phyloP scores from a whole-genome alignment of 2,329 filamentous ascomycete genomes.

The Thermothelomyces thermophilus region DNA sequence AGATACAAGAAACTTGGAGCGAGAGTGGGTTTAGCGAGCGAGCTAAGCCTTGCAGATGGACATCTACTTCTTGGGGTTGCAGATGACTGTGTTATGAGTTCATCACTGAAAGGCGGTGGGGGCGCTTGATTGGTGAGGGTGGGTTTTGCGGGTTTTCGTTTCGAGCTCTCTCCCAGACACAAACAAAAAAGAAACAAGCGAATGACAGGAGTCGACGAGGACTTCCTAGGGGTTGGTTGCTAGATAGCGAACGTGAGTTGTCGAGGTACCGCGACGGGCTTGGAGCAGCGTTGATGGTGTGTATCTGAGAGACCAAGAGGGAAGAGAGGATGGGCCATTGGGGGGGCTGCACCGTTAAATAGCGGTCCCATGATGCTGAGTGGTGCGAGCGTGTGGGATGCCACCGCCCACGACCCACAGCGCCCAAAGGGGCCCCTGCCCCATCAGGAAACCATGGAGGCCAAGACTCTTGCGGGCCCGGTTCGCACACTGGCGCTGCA shows the following conservation, averaged over 20 bases:
- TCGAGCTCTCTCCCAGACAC: constrained; percentile 23
- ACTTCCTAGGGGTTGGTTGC: constrained; percentile 50
- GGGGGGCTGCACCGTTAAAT: constrained; percentile 31
- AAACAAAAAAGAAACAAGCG: constrained; percentile 54
- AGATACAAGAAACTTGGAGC: constrained; percentile 28
- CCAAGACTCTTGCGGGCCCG: constrained; percentile 9
- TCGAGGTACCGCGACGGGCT: constrained; percentile 34
- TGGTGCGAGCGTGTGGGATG: constrained; percentile 8
- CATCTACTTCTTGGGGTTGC: constrained; percentile 12
- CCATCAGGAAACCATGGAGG: constrained; percentile 19
- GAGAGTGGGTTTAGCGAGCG: constrained; percentile 21
- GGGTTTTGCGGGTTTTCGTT: constrained; percentile 16
- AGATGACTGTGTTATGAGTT: constrained; percentile 9
- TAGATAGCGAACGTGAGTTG: constrained; percentile 31
- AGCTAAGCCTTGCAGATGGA: constrained; percentile 17
- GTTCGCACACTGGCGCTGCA: too few relatives aligned
- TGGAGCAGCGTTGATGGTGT: constrained; percentile 32
- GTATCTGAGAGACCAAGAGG: constrained; percentile 28
- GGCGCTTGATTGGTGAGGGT: not conserved
- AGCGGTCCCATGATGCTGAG: constrained; percentile 15
- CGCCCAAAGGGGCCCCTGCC: constrained; percentile 14
- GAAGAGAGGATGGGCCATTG: constrained; percentile 25
- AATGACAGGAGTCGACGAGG: constrained; percentile 70
- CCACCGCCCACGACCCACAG: not conserved
- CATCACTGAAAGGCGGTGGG: constrained; percentile 9